A percentile compares a stretch with the other conserved stretches of the same genome.
These are phyloP conservation scores for Pythium dissotocum DNA, from an alignment of 352 stramenopile species.

Conservation along the genomic window DNA sequence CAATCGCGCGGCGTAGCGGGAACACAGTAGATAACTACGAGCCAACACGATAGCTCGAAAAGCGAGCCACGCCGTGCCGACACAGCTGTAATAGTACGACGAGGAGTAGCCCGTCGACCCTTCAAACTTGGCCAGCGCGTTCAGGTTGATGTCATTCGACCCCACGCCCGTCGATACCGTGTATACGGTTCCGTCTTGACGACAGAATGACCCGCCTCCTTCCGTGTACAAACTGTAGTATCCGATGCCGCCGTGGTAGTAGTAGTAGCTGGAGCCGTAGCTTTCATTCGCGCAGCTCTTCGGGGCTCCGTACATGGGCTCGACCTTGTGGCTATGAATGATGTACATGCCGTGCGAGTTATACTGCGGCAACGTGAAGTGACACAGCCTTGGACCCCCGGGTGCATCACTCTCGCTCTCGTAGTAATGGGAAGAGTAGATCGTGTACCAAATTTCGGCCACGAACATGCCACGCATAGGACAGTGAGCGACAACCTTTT, in stretches of 20 bases:
- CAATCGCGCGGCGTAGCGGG: too few species aligned
- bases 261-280: neutral
- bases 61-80: neutral
- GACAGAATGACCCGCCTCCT: neutral
- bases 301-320: neutral
- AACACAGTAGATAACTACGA: neutral
- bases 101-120: neutral
- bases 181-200: neutral
- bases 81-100: neutral
- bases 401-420: neutral
- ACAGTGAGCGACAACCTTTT: neutral
- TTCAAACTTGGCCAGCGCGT: neutral
- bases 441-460: neutral
- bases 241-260: neutral
- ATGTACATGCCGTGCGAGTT: neutral
- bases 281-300: neutral
- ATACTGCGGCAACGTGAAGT: neutral
- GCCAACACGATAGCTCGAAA: neutral
- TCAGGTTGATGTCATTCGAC: neutral
- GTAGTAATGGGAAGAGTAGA: neutral
- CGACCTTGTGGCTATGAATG: neutral
- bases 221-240: neutral
- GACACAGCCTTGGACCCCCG: neutral
- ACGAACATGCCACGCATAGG: neutral
- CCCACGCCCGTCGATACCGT: neutral